Evolutionary conservation across 768 basidiomycete genomes (phyloP).

Genomic region (Neoboletus brunneissimus): DNA sequence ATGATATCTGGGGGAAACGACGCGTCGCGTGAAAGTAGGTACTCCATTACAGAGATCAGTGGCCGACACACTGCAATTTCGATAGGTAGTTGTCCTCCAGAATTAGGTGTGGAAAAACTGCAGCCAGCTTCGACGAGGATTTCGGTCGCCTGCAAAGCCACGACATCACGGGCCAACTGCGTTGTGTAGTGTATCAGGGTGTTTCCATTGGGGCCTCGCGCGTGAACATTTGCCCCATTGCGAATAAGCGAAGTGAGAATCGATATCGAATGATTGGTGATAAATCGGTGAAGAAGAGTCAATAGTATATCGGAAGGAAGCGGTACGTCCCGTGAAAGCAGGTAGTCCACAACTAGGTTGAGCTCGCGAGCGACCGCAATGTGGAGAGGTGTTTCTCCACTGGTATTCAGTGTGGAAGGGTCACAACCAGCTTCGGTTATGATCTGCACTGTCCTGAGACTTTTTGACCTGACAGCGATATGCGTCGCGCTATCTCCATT

Average conservation of each 20-base stretch:
- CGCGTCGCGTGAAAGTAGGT: too few species aligned
- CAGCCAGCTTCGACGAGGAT: background rate
- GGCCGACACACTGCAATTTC: background rate
- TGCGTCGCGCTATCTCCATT: background rate
- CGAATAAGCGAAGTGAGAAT: background rate
- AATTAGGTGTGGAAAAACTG: background rate
- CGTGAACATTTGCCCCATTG: background rate
- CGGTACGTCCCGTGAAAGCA: background rate
- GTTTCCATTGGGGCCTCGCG: background rate
- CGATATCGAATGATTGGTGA: background rate
- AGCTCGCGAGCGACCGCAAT: background rate
- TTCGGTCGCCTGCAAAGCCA: background rate
- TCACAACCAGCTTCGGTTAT: background rate
- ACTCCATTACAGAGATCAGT: too few species aligned
- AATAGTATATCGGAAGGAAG: background rate
- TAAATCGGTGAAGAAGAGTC: too few species aligned
- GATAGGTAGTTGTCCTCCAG: background rate
- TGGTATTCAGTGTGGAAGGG: background rate
- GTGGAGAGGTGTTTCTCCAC: background rate
- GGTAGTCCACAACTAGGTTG: background rate
- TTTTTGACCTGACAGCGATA: background rate
- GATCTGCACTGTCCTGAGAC: background rate
- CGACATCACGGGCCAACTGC: accelerated
- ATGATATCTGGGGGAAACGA: background rate
- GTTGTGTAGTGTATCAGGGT: background rate